Conservation (phyloP, 768 basidiomycete species). For the Tulasnella sp. region DNA sequence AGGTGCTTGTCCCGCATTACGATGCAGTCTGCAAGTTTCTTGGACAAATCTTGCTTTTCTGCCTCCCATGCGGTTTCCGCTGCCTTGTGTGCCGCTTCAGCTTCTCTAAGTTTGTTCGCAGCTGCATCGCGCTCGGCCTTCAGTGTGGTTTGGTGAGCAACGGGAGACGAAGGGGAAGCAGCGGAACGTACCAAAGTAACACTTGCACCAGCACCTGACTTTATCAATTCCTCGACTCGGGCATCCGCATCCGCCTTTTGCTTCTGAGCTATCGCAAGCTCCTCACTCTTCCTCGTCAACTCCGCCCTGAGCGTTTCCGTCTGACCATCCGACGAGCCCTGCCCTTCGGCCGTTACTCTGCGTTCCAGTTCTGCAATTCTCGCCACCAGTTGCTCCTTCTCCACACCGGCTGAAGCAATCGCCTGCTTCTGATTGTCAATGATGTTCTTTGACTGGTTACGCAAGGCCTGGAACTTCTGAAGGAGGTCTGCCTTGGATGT, state of each 20-base stretch:
- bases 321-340: background rate
- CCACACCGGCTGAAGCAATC: background rate
- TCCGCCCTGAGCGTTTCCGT: constrained; percentile 2
- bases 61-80: background rate
- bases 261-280: background rate
- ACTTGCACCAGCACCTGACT: too few species aligned
- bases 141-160: too few species aligned
- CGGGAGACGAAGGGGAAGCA: too few species aligned
- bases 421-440: background rate
- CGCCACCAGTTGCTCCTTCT: constrained; percentile 2
- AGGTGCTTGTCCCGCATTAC: background rate
- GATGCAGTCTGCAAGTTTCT: background rate
- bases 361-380: background rate
- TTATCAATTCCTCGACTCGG: background rate
- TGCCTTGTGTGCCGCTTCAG: background rate
- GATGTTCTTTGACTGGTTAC: constrained; percentile 1
- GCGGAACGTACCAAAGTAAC: too few species aligned
- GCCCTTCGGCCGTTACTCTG: background rate
- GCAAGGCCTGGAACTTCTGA: constrained; percentile 1
- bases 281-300: background rate
- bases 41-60: background rate
- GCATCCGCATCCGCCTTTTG: background rate
- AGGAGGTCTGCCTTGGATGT: background rate
- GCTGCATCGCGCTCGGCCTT: constrained; percentile 4
- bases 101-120: background rate